Percentiles rank a stretch among this genome's conserved stretches.
Conservation (phyloP, 1,139 yeast species). For the Suhomyces wounanorum region DNA sequence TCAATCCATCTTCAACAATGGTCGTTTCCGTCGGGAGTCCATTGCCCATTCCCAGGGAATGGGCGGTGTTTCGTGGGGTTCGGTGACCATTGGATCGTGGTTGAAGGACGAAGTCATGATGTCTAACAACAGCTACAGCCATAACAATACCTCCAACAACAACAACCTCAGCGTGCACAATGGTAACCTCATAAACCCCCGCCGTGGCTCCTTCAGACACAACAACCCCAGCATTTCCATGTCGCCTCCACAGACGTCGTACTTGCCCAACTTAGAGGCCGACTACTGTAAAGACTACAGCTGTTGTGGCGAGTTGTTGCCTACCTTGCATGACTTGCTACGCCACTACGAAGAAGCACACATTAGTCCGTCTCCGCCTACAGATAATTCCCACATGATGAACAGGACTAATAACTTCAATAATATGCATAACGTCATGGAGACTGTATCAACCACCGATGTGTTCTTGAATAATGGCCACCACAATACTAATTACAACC, state of each 20-base stretch:
- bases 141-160: slow-evolving; percentile 15
- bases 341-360: slow-evolving; percentile 97
- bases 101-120: slow-evolving; percentile 85
- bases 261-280: slow-evolving; percentile 89
- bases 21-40: slow-evolving; percentile 70
- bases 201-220: slow-evolving; percentile 46
- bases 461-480: slow-evolving; percentile 59
- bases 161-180: slow-evolving; percentile 17
- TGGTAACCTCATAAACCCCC: slow-evolving; percentile 41
- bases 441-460: slow-evolving; percentile 85
- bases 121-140: slow-evolving; percentile 34
- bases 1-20: slow-evolving; percentile 40
- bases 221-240: slow-evolving; percentile 36
- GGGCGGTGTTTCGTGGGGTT: slow-evolving; percentile 99
- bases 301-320: slow-evolving; percentile 90
- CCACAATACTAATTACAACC: slow-evolving; percentile 10
- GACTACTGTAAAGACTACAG: slow-evolving; percentile 95
- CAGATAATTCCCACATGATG: slow-evolving; percentile 35
- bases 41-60: slow-evolving; percentile 96
- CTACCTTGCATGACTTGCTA: slow-evolving; percentile 88
- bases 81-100: slow-evolving; percentile 94
- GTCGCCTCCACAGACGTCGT: slow-evolving; percentile 77
- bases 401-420: slow-evolving; percentile 40
- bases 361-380: slow-evolving; percentile 72
- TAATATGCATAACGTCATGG: slow-evolving; percentile 54